These are phyloP conservation scores for Waltiozyma sp. DNA, from an alignment of 1,139 yeast genomes.

Conservation along the genomic window DNA sequence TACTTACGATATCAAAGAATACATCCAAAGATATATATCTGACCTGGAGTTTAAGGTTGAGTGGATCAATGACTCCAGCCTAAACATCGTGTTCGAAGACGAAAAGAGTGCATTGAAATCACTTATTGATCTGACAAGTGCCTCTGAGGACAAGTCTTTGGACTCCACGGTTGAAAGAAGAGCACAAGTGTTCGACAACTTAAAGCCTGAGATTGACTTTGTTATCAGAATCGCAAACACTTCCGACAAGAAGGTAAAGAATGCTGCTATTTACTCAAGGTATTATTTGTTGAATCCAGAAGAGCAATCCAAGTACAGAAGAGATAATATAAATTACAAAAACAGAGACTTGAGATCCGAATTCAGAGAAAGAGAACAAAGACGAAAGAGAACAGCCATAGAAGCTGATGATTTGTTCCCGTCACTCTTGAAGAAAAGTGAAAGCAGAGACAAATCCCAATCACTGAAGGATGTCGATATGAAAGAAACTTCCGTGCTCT, in stretches of 20 bases:
- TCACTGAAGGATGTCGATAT: neutral
- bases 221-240: conserved; percentile 11
- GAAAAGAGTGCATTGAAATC: conserved; percentile 9
- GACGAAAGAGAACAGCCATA: conserved; percentile 5
- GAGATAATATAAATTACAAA: conserved; percentile 1
- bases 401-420: neutral
- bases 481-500: neutral
- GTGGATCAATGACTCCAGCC: conserved; percentile 17
- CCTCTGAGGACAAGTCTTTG: conserved; percentile 2
- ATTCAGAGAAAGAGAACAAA: conserved; percentile 8
- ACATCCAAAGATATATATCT: conserved; percentile 8
- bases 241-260: conserved; percentile 16
- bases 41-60: conserved; percentile 14
- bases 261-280: conserved; percentile 17
- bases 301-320: conserved; percentile 3
- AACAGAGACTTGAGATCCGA: conserved; percentile 9
- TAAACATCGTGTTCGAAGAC: conserved; percentile 16
- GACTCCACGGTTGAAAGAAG: conserved; percentile 7
- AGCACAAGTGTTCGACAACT: conserved; percentile 4
- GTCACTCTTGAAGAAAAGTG: neutral
- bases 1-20: conserved; percentile 12
- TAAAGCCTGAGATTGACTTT: conserved; percentile 9
- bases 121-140: conserved; percentile 8
- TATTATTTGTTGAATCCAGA: conserved; percentile 18
- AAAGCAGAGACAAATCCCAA: neutral